Evolutionary conservation across 371 early-diverging fungal genomes (phyloP).

Genomic region (Mortierella sp.): DNA sequence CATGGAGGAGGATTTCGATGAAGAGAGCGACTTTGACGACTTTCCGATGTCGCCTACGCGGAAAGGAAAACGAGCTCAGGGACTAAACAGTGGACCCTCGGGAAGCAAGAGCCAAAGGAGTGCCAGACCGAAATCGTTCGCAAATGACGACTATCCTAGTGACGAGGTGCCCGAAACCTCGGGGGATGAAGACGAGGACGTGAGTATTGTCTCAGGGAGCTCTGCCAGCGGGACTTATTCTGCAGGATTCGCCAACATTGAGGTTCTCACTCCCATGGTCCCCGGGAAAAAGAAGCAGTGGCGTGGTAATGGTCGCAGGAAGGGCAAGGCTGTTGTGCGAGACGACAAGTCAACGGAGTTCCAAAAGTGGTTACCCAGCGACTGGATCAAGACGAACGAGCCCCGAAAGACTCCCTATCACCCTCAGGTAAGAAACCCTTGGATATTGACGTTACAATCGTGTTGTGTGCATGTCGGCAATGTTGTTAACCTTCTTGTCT

Average conservation of each 20-base stretch:
- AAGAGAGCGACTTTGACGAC: conserved; percentile 44
- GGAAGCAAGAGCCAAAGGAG: conserved; percentile 58
- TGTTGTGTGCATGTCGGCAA: not conserved
- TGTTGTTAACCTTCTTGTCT: not conserved
- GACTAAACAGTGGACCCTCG: conserved; percentile 38
- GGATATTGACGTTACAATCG: not conserved
- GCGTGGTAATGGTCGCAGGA: conserved; percentile 56
- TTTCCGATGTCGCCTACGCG: conserved; percentile 41
- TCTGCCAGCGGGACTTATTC: conserved; percentile 53
- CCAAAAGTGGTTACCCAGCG: conserved; percentile 63
- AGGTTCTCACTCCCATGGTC: conserved; percentile 17
- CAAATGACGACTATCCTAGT: conserved; percentile 53
- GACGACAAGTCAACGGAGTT: conserved; percentile 46
- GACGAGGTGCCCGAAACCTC: conserved; percentile 60
- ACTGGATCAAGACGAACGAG: conserved; percentile 74
- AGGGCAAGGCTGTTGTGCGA: conserved; percentile 43
- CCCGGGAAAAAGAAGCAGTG: conserved; percentile 52
- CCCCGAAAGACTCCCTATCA: conserved; percentile 75
- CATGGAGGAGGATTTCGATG: conserved; percentile 43
- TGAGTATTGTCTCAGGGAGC: conserved; percentile 56
- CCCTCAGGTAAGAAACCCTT: conserved; percentile 65
- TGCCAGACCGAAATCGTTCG: conserved; percentile 44
- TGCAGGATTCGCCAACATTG: conserved; percentile 20
- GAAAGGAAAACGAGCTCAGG: conserved; percentile 23
- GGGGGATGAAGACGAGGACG: conserved; percentile 50